Evolutionary conservation across 345 rosid genomes (phyloP).

Genomic region (Stellera chamaejasme): DNA sequence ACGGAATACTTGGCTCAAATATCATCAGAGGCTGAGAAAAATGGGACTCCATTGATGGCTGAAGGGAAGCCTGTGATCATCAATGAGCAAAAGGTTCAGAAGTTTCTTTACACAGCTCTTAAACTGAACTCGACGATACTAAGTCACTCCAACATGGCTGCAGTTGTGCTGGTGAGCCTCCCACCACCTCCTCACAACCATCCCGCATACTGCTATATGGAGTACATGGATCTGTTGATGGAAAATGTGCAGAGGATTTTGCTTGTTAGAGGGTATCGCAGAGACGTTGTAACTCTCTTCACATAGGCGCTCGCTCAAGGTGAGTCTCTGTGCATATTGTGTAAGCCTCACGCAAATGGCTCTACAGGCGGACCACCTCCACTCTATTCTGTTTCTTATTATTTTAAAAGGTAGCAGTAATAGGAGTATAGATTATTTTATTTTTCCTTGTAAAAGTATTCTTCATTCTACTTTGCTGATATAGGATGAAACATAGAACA

Average conservation of each 20-base stretch:
- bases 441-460: too few species aligned
- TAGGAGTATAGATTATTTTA: too few species aligned
- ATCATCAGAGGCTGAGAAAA: constrained; percentile 29
- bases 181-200: constrained; percentile 47
- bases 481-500: too few species aligned
- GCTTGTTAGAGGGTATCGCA: constrained; percentile 89
- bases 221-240: constrained; percentile 86
- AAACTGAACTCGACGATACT: constrained; percentile 81
- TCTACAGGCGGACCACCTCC: too few species aligned
- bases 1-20: constrained; percentile 48
- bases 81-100: constrained; percentile 52
- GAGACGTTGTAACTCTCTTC: constrained; percentile 87
- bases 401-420: too few species aligned
- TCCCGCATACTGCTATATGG: constrained; percentile 90
- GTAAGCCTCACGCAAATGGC: too few species aligned
- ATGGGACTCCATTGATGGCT: constrained; percentile 39
- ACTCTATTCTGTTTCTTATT: too few species aligned
- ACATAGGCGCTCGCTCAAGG: too few species aligned
- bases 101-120: constrained; percentile 72
- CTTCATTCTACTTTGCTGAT: too few species aligned
- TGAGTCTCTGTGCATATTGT: too few species aligned
- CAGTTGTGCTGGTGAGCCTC: constrained; percentile 85
- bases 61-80: constrained; percentile 63
- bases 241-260: constrained; percentile 84
- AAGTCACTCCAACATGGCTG: constrained; percentile 79